Evolutionary conservation across 2,329 filamentous ascomycete genomes (phyloP).

Genomic region (Epichloe elymi): DNA sequence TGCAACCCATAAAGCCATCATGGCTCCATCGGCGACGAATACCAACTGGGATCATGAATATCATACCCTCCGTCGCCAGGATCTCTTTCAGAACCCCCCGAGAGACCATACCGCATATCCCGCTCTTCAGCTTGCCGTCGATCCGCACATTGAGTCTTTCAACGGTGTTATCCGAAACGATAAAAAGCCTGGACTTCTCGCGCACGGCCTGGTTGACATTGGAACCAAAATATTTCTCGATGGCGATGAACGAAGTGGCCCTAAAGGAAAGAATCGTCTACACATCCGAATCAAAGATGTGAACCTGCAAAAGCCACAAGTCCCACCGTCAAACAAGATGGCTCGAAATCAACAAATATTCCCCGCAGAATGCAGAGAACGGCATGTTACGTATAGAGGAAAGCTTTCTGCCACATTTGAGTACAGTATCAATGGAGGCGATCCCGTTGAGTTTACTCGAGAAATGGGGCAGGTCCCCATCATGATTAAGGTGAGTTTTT

Average conservation of each 20-base stretch:
- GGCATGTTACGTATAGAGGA: conserved; percentile 82
- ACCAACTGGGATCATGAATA: conserved; percentile 77
- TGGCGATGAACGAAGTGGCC: conserved; percentile 51
- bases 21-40: conserved; percentile 45
- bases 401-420: conserved; percentile 73
- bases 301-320: conserved; percentile 65
- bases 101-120: conserved; percentile 82
- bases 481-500: conserved; percentile 64
- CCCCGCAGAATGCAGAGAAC: conserved; percentile 86
- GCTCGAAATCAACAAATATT: conserved; percentile 74
- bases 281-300: conserved; percentile 69
- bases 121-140: conserved; percentile 68
- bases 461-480: conserved; percentile 84
- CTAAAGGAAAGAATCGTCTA: conserved; percentile 56
- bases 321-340: conserved; percentile 74
- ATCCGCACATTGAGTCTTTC: conserved; percentile 91
- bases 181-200: conserved; percentile 46
- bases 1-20: conserved; percentile 17
- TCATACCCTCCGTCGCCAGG: conserved; percentile 72
- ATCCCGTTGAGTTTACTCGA: conserved; percentile 67
- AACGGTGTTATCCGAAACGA: conserved; percentile 71
- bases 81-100: conserved; percentile 80
- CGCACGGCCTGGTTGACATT: conserved; percentile 74
- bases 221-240: conserved; percentile 81
- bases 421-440: conserved; percentile 75